phyloP scores from a whole-genome alignment of 2,329 filamentous ascomycete genomes.

The Monosporascus sp. region DNA sequence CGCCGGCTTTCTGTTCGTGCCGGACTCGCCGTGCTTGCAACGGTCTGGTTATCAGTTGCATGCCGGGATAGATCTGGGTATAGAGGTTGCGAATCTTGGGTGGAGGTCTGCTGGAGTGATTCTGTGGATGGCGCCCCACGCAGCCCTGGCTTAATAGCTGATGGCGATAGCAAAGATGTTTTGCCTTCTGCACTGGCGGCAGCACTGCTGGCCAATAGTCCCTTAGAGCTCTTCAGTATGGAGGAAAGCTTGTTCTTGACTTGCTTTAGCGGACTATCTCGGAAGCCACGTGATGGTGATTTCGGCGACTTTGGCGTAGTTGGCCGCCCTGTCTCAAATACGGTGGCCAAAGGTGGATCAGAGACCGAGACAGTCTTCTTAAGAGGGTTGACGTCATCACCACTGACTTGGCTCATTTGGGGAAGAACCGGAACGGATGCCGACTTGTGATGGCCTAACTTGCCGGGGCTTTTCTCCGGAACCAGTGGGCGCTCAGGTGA shows the following conservation, averaged over 20 bases:
- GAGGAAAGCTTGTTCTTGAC: conserved; percentile 92
- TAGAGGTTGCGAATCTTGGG: conserved; percentile 29
- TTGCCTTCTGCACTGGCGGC: conserved; percentile 59
- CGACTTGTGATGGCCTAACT: conserved; percentile 54
- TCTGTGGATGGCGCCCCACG: conserved; percentile 44
- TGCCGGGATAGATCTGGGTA: conserved; percentile 44
- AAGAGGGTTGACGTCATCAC: conserved; percentile 31
- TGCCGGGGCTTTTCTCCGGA: conserved; percentile 25
- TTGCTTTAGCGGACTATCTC: conserved; percentile 80
- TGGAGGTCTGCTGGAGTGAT: conserved; percentile 31
- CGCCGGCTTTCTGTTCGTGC: conserved; percentile 38
- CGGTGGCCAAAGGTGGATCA: conserved; percentile 48
- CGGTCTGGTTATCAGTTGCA: conserved; percentile 22
- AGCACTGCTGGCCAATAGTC: conserved; percentile 74
- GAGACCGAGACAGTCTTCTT: conserved; percentile 60
- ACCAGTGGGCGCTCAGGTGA: conserved; percentile 32
- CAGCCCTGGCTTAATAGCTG: conserved; percentile 39
- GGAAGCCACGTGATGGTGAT: conserved; percentile 50
- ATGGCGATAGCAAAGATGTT: conserved; percentile 50
- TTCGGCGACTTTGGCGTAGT: conserved; percentile 53
- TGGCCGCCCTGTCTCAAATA: conserved; percentile 35
- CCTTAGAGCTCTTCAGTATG: conserved; percentile 81
- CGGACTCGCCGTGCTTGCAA: conserved; percentile 36
- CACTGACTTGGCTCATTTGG: conserved; percentile 13
- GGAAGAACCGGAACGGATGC: conserved; percentile 55